These are phyloP conservation scores for Grosmannia clavigera DNA, from an alignment of 2,329 filamentous ascomycete species.

Conservation along the genomic window DNA sequence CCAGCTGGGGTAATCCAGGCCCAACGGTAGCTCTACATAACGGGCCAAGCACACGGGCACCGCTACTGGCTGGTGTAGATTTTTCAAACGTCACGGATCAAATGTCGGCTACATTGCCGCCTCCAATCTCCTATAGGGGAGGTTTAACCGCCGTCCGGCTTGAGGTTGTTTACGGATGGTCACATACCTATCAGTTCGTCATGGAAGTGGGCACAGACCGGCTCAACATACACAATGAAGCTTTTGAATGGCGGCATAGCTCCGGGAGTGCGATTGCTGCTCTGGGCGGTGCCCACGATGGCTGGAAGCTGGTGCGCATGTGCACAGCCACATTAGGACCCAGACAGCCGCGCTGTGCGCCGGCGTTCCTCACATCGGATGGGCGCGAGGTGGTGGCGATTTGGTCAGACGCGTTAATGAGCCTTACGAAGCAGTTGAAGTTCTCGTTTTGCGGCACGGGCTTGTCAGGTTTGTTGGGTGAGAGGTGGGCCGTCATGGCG, in stretches of 20 bases:
- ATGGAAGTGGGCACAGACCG: slow-evolving; percentile 20
- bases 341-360: slow-evolving; percentile 7
- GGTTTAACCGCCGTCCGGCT: slow-evolving; percentile 8
- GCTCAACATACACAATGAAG: slow-evolving; percentile 16
- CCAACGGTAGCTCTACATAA: slow-evolving; percentile 23
- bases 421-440: slow-evolving; percentile 21
- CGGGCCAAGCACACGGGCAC: slow-evolving; percentile 17
- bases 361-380: slow-evolving; percentile 17
- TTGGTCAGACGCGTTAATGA: slow-evolving; percentile 21
- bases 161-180: slow-evolving; percentile 7
- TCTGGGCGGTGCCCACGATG: slow-evolving; percentile 19
- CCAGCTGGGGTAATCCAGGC: slow-evolving; percentile 13
- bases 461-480: slow-evolving; percentile 24
- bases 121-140: slow-evolving; percentile 12
- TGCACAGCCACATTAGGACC: slow-evolving; percentile 6
- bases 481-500: slow-evolving; percentile 30
- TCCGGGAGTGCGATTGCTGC: slow-evolving; percentile 21
- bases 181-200: slow-evolving; percentile 19
- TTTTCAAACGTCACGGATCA: slow-evolving; percentile 7
- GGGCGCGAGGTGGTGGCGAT: slow-evolving; percentile 31
- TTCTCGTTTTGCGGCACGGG: slow-evolving; percentile 30
- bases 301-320: slow-evolving; percentile 30
- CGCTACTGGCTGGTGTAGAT: slow-evolving; percentile 19
- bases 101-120: slow-evolving; percentile 19
- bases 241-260: slow-evolving; percentile 31